Conservation (phyloP, 805 yeast genomes). For the Candida ponderosae region DNA sequence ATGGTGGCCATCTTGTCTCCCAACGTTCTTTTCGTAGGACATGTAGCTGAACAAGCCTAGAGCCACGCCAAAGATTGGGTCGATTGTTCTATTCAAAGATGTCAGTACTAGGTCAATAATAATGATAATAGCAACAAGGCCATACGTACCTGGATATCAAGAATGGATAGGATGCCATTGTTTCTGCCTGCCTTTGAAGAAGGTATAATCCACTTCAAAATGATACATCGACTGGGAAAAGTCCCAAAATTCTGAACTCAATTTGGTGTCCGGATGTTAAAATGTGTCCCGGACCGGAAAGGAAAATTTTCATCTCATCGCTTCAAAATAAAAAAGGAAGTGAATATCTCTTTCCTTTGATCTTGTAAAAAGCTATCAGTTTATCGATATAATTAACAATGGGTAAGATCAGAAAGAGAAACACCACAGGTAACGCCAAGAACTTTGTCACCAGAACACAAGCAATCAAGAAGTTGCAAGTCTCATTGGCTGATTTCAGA, state of each 20-base stretch:
- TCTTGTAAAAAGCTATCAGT: too few species aligned
- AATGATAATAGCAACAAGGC: neutral
- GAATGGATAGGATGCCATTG: conserved; percentile 32
- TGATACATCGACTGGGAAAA: too few species aligned
- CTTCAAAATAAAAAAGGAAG: too few species aligned
- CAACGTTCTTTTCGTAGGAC: conserved; percentile 50
- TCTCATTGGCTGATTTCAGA: conserved; percentile 93
- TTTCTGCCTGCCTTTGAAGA: conserved; percentile 5
- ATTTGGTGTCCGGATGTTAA: too few species aligned
- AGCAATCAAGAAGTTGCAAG: conserved; percentile 86
- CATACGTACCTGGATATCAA: conserved; percentile 33
- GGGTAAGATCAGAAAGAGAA: conserved; percentile 76
- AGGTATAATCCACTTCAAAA: neutral
- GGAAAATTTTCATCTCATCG: too few species aligned
- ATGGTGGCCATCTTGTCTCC: conserved; percentile 51
- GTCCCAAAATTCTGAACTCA: neutral
- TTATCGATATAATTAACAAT: conserved; percentile 10
- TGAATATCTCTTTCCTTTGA: too few species aligned
- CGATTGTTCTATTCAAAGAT: conserved; percentile 33
- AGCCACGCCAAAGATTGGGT: conserved; percentile 56
- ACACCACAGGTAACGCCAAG: conserved; percentile 82
- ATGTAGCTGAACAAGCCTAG: conserved; percentile 61
- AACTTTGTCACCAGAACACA: conserved; percentile 91
- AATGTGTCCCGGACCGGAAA: neutral
- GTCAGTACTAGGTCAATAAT: neutral